phyloP scores from a whole-genome alignment of 1,139 yeast genomes.

The Fermentozyma sake region DNA sequence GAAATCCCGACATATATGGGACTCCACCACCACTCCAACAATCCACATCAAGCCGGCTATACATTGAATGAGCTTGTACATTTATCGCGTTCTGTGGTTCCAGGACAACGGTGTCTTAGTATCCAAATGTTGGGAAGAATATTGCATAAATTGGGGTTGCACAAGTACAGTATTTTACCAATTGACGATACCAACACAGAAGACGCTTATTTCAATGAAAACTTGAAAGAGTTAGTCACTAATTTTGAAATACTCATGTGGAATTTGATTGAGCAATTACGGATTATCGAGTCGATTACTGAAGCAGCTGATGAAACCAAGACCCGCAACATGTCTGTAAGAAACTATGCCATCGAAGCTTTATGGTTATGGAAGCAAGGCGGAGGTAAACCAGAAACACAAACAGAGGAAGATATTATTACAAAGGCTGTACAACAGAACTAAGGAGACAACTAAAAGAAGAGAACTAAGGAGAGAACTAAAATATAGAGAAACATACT shows the following conservation, averaged over 20 bases:
- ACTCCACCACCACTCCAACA: slow-evolving; percentile 86
- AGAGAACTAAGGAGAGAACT: too few relatives aligned
- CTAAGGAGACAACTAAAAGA: background rate
- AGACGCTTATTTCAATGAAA: slow-evolving; percentile 34
- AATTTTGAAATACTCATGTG: slow-evolving; percentile 66
- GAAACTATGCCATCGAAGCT: slow-evolving; percentile 88
- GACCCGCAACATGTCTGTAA: slow-evolving; percentile 68
- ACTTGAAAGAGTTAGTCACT: slow-evolving; percentile 31
- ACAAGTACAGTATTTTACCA: slow-evolving; percentile 51
- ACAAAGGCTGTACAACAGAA: slow-evolving; percentile 12
- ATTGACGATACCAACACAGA: slow-evolving; percentile 29
- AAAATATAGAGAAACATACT: too few relatives aligned
- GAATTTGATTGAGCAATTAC: slow-evolving; percentile 63
- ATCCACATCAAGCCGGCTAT: slow-evolving; percentile 90
- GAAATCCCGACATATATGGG: slow-evolving; percentile 62
- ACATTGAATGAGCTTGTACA: slow-evolving; percentile 80
- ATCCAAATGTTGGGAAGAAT: slow-evolving; percentile 85
- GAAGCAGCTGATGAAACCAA: slow-evolving; percentile 70
- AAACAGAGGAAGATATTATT: slow-evolving; percentile 12
- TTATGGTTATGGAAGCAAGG: slow-evolving; percentile 88
- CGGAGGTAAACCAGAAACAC: slow-evolving; percentile 45
- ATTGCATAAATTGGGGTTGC: slow-evolving; percentile 71
- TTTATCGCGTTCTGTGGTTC: slow-evolving; percentile 69
- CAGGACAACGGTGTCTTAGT: slow-evolving; percentile 84
- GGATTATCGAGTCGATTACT: slow-evolving; percentile 66